Percentiles rank a stretch among this genome's conserved stretches.
Evolutionary conservation across 2,329 filamentous ascomycete species (phyloP).

Genomic region (Arthrobotrys megalospora): DNA sequence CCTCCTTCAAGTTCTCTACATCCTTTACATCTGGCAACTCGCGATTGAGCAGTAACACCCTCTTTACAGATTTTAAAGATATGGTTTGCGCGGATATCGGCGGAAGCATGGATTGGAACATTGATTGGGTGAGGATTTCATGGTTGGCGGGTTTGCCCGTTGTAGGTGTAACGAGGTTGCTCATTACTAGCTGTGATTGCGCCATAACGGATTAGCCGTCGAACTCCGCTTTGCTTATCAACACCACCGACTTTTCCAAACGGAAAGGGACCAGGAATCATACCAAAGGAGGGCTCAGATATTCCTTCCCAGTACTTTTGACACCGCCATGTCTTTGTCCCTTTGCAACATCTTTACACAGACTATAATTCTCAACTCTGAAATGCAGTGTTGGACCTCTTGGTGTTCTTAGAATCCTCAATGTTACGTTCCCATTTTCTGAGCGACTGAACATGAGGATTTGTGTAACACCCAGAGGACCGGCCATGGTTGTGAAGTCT

Average conservation of each 20-base stretch:
- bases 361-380: conserved; percentile 91
- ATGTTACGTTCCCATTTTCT: conserved; percentile 89
- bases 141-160: conserved; percentile 91
- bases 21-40: conserved; percentile 74
- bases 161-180: conserved; percentile 83
- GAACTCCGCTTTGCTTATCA: conserved; percentile 19
- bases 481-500: conserved; percentile 96
- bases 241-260: not conserved
- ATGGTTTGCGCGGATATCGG: conserved; percentile 93
- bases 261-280: not conserved
- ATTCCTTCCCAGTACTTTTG: conserved; percentile 86
- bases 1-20: conserved; percentile 71
- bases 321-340: conserved; percentile 71
- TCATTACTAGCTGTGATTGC: conserved; percentile 85
- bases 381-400: conserved; percentile 95
- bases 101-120: conserved; percentile 96
- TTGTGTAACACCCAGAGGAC: conserved; percentile 92
- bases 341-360: conserved; percentile 90
- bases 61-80: conserved; percentile 90
- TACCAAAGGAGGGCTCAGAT: conserved; percentile 85
- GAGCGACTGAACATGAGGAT: conserved; percentile 93
- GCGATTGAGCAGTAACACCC: conserved; percentile 90
- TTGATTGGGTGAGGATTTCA: conserved; percentile 89
- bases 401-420: conserved; percentile 88
- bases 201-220: conserved; percentile 17